Evolutionary conservation across 1,284 basidiomycete genomes (phyloP).

Genomic region (Exobasidium rhododendri): DNA sequence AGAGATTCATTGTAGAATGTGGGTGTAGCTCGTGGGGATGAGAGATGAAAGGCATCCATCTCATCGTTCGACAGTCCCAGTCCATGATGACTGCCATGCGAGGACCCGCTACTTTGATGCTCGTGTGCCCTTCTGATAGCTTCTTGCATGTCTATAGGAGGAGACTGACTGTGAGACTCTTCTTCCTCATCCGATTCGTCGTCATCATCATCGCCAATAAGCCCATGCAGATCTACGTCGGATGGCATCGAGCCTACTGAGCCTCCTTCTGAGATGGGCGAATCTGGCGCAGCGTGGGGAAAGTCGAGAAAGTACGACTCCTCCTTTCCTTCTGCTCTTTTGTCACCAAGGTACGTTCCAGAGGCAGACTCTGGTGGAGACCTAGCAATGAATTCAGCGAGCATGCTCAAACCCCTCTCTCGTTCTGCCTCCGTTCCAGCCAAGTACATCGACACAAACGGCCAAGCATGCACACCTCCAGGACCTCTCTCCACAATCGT

Average conservation of each 20-base stretch:
- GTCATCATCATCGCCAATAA: slow-evolving; percentile 3
- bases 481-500: slow-evolving; percentile 43
- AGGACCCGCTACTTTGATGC: neutral
- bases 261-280: slow-evolving; percentile 15
- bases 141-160: neutral
- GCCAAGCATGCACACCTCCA: slow-evolving; percentile 52
- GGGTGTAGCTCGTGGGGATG: no score
- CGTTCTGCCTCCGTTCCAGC: slow-evolving; percentile 42
- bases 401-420: slow-evolving; percentile 44
- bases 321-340: neutral
- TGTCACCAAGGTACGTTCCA: neutral
- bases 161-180: neutral
- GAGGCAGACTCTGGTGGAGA: neutral
- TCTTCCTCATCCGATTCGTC: neutral
- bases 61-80: neutral
- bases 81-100: neutral
- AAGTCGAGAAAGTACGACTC: neutral
- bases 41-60: no score
- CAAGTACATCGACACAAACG: slow-evolving; percentile 51
- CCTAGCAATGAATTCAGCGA: slow-evolving; percentile 40
- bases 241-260: slow-evolving; percentile 40
- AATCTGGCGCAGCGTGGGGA: neutral
- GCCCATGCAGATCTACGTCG: slow-evolving; percentile 26
- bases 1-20: no score
- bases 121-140: slow-evolving; percentile 8